Base-by-base conservation (phyloP, 352 stramenopile genomes). In the Phytophthora cryptogea region DNA sequence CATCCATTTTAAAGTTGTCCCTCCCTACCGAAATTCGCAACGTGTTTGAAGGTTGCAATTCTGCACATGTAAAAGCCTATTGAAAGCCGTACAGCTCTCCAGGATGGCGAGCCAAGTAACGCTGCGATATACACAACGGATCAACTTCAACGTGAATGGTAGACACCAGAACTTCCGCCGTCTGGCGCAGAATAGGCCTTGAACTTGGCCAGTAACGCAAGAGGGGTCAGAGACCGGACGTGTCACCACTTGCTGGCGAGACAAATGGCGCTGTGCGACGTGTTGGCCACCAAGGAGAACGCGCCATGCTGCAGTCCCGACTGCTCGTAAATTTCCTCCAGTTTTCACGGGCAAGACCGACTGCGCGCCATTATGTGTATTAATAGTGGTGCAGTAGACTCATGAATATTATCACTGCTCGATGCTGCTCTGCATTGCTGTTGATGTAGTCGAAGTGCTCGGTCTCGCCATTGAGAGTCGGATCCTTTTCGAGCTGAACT, bases 221-320 rank as follows among this genome's bases (percentile, higher is more conserved):
- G 14, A 16, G 33, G 33, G 16, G 28, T 23, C 54, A 60, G 17
- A 67, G 31, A 62, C 52, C 20, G 39, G 45, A 4, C 52, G 11
- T 64, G 54, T 20, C 54, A 59, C 33, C 61, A 69, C 28, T 51
- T 69, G 54, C 32, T 65, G 42, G 23, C 48, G 62, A 70, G 26
- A 66, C 55, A 65, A 47, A 52, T 26, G 26, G 35, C n/a, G 27
- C 27, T 16, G 54, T 63, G 43, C 52, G 51, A 67, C 44, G 44
- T 61, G 49, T 50, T 9, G 14, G 9, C 45, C 44, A 52, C 43
- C 16, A 20, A 41, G 13, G 6, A 28, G 31, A 57, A 46, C 39
- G 7, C 8, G 20, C 9, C 16, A 35, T 45, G 31, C 41, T 42
- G 7, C 37, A 11, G 10, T 16, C 5, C n/a, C 2, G 39, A 13